Base-by-base conservation (phyloP, 495 filamentous ascomycete species). In the Penicillium diatomitis region DNA sequence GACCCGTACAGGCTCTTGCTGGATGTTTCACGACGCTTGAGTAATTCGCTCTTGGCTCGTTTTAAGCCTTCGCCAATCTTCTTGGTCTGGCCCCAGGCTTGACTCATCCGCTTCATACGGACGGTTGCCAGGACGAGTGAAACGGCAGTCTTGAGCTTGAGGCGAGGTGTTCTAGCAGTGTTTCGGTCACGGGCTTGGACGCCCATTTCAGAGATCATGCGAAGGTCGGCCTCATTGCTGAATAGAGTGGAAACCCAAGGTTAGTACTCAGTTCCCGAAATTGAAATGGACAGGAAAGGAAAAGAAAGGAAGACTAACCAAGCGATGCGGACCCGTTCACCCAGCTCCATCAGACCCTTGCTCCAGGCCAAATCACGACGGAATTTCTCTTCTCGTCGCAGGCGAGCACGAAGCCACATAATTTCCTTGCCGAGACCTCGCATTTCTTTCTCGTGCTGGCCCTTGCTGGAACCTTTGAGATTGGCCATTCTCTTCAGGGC, bases 171-270 rank as follows among this genome's bases (percentile, higher is more conserved):
- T 11, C 66, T 62, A 28, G 55, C 32, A 34, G 65, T 45, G 8
- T 44, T 52, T 34, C 58, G 59, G 40, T 70, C 64, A 10, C 61
- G 62, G 36, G 68, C 44, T 47, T 75, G 76, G 56, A 87, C 78
- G 43, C 85, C 83, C 76, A 95, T 94, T 49, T 84, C 77, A 49
- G 81, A 75, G 48, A 97, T 81, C 63, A 95, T 84, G 37, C 80
- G 77, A 32, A 98, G 79, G 61, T 96, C 88, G 53, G 85, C 87
- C 66, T 91, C 84, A 74, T 96, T 98, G 65, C 91, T 96, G 59
- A 68, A 33, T 11, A 45, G 10, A 9, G 35, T 44, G 33, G 12
- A 46, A 41, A 20, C 2, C 20, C 51, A 56, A 61, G 36, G 48
- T 54, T 56, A 61, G 49, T 40, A 36, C 45, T 7, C 52, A 34